Percentiles rank a stretch among this genome's conserved stretches.
phyloP scores from a whole-genome alignment of 192 early-diverging fungal species.

The Gonapodya sp. region DNA sequence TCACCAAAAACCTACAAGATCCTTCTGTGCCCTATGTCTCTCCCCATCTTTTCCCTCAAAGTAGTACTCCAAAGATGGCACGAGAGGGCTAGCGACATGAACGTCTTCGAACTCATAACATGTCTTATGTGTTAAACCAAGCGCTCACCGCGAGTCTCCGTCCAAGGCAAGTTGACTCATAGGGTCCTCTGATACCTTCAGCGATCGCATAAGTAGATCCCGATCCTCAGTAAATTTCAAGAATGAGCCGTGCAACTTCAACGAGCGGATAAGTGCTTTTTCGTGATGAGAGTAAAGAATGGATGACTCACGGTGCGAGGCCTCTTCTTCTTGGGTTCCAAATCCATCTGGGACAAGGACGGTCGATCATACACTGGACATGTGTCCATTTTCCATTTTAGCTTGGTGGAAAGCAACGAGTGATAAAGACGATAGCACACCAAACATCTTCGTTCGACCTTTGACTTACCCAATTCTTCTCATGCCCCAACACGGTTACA shows the following conservation, averaged over 20 bases:
- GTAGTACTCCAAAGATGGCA: not conserved
- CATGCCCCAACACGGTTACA: constrained; percentile 56
- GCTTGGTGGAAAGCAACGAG: not conserved
- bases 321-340: not conserved
- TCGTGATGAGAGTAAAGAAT: no score
- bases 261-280: no score
- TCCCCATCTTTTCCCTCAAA: not conserved
- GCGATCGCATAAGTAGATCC: not conserved
- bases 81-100: not conserved
- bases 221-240: not conserved
- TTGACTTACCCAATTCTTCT: constrained; percentile 56
- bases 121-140: not conserved
- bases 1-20: not conserved
- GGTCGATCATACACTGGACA: not conserved
- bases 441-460: not conserved
- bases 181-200: not conserved
- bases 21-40: not conserved
- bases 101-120: not conserved
- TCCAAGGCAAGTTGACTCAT: not conserved
- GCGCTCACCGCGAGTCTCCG: not conserved
- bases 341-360: not conserved
- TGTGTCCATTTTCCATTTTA: constrained; percentile 3
- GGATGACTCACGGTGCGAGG: not conserved
- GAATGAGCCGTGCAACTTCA: not conserved
- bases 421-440: not conserved